These are phyloP conservation scores for Gaeumannomyces tritici DNA, from an alignment of 2,329 filamentous ascomycete species.

Conservation along the genomic window DNA sequence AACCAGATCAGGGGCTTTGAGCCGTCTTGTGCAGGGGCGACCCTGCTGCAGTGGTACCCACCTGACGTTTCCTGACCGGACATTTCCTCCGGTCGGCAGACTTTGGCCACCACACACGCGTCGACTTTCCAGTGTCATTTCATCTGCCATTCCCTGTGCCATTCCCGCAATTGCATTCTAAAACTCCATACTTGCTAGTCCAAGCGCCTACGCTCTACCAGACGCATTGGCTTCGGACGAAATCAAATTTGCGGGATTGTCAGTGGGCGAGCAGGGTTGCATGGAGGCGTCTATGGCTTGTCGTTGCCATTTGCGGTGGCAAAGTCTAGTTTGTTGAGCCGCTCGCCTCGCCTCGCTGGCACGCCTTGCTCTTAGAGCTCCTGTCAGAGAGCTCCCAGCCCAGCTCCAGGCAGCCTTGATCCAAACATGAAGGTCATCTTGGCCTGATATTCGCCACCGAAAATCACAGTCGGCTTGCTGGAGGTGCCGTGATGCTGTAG, in stretches of 20 bases:
- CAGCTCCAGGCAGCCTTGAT: neutral
- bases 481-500: neutral
- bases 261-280: too few species aligned
- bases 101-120: neutral
- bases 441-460: neutral
- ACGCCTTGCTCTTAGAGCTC: too few species aligned
- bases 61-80: neutral
- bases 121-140: too few species aligned
- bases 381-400: too few species aligned
- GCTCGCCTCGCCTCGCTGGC: too few species aligned
- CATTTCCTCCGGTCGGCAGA: neutral
- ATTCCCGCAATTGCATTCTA: neutral
- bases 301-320: neutral
- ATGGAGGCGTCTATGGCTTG: too few species aligned
- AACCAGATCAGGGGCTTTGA: neutral
- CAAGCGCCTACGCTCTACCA: too few species aligned
- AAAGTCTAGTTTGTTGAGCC: neutral
- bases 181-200: too few species aligned
- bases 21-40: neutral
- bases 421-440: neutral
- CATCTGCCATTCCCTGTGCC: neutral
- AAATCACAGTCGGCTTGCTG: neutral
- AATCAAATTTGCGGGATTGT: too few species aligned
- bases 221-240: too few species aligned
- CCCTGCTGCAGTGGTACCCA: neutral